A percentile compares a stretch with the other conserved stretches of the same genome.
These are phyloP conservation scores for Thelonectria discophora DNA, from an alignment of 2,329 filamentous ascomycete genomes.

Conservation along the genomic window DNA sequence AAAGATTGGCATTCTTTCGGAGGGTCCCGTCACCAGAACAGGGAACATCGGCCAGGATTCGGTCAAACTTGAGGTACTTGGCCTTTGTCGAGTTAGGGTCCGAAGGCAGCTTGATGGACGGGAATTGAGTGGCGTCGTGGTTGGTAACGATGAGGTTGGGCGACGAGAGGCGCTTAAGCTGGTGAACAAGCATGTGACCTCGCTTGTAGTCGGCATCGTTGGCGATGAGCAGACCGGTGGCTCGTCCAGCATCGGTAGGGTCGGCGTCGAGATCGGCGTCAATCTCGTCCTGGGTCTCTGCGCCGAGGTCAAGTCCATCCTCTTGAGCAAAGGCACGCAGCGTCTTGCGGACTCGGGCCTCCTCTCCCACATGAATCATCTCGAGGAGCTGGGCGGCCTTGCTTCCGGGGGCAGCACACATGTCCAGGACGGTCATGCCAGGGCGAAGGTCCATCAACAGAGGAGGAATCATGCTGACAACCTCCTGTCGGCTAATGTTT, in stretches of 20 bases:
- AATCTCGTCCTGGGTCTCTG: slow-evolving; percentile 57
- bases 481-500: slow-evolving; percentile 96
- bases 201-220: slow-evolving; percentile 98
- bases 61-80: slow-evolving; percentile 93
- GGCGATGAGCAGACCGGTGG: slow-evolving; percentile 90
- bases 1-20: slow-evolving; percentile 92
- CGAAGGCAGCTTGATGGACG: slow-evolving; percentile 83
- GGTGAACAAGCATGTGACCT: slow-evolving; percentile 95
- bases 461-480: slow-evolving; percentile 98
- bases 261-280: slow-evolving; percentile 66
- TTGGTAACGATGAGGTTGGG: slow-evolving; percentile 98
- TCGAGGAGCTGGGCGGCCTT: slow-evolving; percentile 96
- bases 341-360: slow-evolving; percentile 80
- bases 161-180: slow-evolving; percentile 95
- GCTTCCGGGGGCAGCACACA: slow-evolving; percentile 96
- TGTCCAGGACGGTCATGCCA: slow-evolving; percentile 91
- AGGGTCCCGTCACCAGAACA: slow-evolving; percentile 95
- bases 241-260: slow-evolving; percentile 79
- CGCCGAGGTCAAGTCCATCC: slow-evolving; percentile 63
- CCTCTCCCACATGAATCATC: slow-evolving; percentile 92
- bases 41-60: slow-evolving; percentile 94
- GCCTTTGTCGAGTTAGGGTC: slow-evolving; percentile 63
- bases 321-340: slow-evolving; percentile 70
- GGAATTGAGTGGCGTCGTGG: slow-evolving; percentile 95
- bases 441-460: slow-evolving; percentile 90